A percentile compares a stretch with the other conserved stretches of the same genome.
These are phyloP conservation scores for Skeletonema grethae DNA, from an alignment of 108 stramenopile species.

Conservation along the genomic window DNA sequence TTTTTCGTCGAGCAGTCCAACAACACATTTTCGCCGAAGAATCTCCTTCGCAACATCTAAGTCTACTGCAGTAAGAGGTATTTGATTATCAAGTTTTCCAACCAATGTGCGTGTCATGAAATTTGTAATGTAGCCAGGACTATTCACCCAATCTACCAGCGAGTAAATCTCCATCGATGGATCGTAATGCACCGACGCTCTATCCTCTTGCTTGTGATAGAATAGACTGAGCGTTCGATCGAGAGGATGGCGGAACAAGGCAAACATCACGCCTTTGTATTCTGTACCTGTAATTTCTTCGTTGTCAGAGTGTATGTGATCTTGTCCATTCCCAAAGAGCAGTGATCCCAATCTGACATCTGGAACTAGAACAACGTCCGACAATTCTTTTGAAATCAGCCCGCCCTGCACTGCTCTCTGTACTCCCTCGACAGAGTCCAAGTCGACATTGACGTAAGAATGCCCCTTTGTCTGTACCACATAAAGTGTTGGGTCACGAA, in stretches of 20 bases:
- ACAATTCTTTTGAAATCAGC: conserved; percentile 24
- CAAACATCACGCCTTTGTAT: conserved; percentile 40
- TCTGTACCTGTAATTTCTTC: conserved; percentile 1
- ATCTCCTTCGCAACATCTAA: conserved; percentile 56
- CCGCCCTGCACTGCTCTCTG: conserved; percentile 28
- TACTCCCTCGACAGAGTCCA: conserved; percentile 37
- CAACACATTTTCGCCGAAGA: conserved; percentile 44
- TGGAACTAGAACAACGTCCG: conserved; percentile 36
- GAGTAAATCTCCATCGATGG: conserved; percentile 37
- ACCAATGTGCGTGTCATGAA: conserved; percentile 46
- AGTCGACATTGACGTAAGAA: conserved; percentile 45
- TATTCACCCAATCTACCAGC: conserved; percentile 34
- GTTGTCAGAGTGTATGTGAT: conserved; percentile 4
- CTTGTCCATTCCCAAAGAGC: conserved; percentile 16
- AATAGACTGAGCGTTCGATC: conserved; percentile 40
- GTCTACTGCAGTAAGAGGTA: conserved; percentile 22
- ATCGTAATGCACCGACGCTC: conserved; percentile 35
- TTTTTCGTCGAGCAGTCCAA: conserved; percentile 47
- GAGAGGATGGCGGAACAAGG: conserved; percentile 50
- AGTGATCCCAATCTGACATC: conserved; percentile 35
- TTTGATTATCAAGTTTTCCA: conserved; percentile 33
- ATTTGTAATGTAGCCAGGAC: conserved; percentile 30
- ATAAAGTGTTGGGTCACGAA: conserved; percentile 32
- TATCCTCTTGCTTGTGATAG: conserved; percentile 30
- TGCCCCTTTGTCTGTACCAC: conserved; percentile 28